Evolutionary conservation across 805 yeast genomes (phyloP).

Genomic region (Metschnikowia reukaufii): DNA sequence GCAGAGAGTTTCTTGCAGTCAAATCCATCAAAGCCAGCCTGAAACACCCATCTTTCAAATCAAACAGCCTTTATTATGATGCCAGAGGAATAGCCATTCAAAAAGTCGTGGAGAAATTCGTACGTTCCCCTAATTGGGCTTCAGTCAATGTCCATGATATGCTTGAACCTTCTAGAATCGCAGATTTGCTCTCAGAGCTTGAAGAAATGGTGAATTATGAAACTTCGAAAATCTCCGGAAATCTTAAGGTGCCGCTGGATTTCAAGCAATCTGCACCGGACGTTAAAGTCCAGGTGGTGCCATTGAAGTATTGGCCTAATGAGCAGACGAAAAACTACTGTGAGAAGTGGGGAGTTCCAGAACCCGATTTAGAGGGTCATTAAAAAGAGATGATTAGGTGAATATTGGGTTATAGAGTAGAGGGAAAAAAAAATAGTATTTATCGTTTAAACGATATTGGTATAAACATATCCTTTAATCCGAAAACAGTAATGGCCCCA

Average conservation of each 20-base stretch:
- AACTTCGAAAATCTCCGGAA: conserved; percentile 14
- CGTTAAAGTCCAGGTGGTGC: conserved; percentile 15
- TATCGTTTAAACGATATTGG: no score
- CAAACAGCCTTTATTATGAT: conserved; percentile 26
- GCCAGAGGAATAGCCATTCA: conserved; percentile 35
- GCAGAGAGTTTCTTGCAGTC: conserved; percentile 56
- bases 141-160: conserved; percentile 16
- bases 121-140: conserved; percentile 16
- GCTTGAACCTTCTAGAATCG: conserved; percentile 14
- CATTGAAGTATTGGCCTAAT: conserved; percentile 35
- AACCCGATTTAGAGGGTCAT: conserved; percentile 13
- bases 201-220: conserved; percentile 22
- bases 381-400: background rate
- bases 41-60: conserved; percentile 17
- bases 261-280: conserved; percentile 28
- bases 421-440: no score
- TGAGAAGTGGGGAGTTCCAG: conserved; percentile 23
- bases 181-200: conserved; percentile 22
- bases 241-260: conserved; percentile 23
- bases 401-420: background rate
- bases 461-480: no score
- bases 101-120: conserved; percentile 33
- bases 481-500: background rate
- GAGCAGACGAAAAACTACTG: conserved; percentile 39
- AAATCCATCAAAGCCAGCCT: conserved; percentile 35